Evolutionary conservation across 331 rosid genomes (phyloP).

Genomic region (Ulmus americana): DNA sequence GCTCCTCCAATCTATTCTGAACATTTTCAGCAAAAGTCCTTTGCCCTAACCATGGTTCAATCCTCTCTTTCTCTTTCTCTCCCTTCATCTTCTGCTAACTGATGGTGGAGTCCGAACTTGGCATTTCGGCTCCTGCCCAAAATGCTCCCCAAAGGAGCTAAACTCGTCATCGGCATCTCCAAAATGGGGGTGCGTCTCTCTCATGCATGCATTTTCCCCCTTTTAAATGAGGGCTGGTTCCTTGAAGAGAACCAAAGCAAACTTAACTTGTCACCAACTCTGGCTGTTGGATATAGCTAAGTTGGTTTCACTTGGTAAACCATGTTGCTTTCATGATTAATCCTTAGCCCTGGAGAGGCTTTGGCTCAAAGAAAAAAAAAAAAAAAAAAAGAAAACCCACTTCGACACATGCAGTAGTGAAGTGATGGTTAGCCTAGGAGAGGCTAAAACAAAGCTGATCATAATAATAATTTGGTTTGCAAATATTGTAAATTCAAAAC

Average conservation of each 20-base stretch:
- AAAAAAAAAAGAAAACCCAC: conserved; percentile 27
- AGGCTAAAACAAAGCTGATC: conserved; percentile 31
- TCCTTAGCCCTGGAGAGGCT: conserved; percentile 54
- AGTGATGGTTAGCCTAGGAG: conserved; percentile 34
- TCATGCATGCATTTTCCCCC: conserved; percentile 26
- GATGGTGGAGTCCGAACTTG: conserved; percentile 42
- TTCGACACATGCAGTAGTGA: background rate
- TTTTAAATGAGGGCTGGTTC: conserved; percentile 41
- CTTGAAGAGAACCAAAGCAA: conserved; percentile 42
- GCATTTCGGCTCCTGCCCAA: conserved; percentile 42
- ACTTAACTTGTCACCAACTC: conserved; percentile 36
- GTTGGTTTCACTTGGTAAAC: conserved; percentile 28
- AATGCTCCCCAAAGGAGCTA: conserved; percentile 60
- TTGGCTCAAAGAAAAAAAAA: conserved; percentile 3
- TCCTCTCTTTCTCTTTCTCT: conserved; percentile 42
- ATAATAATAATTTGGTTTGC: conserved; percentile 31
- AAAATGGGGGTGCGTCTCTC: conserved; percentile 26
- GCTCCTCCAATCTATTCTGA: conserved; percentile 34
- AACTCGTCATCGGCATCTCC: conserved; percentile 27
- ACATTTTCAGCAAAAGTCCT: conserved; percentile 31
- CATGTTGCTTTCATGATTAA: background rate
- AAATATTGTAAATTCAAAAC: conserved; percentile 51
- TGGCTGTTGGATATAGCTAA: conserved; percentile 56
- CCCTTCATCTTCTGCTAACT: conserved; percentile 19
- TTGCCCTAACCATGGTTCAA: conserved; percentile 97